Base-by-base conservation (phyloP, 1,284 basidiomycete species). In the Papiliotrema nemorosa region DNA sequence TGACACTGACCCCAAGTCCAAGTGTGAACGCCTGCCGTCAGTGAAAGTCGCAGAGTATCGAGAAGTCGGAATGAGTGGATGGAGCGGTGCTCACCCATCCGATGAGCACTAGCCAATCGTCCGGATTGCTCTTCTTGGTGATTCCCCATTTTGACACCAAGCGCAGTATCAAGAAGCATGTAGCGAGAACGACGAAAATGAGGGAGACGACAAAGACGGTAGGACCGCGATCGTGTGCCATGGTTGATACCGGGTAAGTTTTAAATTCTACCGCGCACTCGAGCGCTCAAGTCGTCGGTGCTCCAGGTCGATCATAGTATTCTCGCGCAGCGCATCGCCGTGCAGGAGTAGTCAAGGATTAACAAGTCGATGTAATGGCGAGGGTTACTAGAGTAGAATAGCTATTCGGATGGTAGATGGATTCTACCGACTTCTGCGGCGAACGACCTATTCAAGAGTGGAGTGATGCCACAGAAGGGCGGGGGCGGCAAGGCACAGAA, bases 21-120 rank as follows among this genome's bases (percentile, higher is more conserved):
- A 60, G 48, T 14, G 63, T 61, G 50, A 73, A 70, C 24, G 60
- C 34, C 68, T 70, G 40, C n/a, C 16, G 38, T 56, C 43, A 57
- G 53, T 44, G 22, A 2, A 22, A 2, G 18, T n/a, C 16, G 6
- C 29, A 20, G 34, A 14, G 14, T 21, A 13, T 24, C n/a, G n/a
- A n/a, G n/a, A n/a, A n/a, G n/a, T n/a, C n/a, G n/a, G n/a, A n/a
- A n/a, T n/a, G n/a, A n/a, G n/a, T n/a, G n/a, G n/a, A n/a, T n/a
- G n/a, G n/a, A n/a, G n/a, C n/a, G n/a, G n/a, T n/a, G 18, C 68
- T 58, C 49, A 73, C 67, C 70, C 73, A 75, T 35, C 68, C 67
- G 3, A 73, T 20, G 10, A 73, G 54, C 2, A 69, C 64, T 21
- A 72, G 55, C 27, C 52, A 61, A 53, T 75, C 73, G 50, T 73